A percentile compares a stretch with the other conserved stretches of the same genome.
Conservation (phyloP, 2,329 filamentous ascomycete genomes). For the Paecilomyces fulvus region DNA sequence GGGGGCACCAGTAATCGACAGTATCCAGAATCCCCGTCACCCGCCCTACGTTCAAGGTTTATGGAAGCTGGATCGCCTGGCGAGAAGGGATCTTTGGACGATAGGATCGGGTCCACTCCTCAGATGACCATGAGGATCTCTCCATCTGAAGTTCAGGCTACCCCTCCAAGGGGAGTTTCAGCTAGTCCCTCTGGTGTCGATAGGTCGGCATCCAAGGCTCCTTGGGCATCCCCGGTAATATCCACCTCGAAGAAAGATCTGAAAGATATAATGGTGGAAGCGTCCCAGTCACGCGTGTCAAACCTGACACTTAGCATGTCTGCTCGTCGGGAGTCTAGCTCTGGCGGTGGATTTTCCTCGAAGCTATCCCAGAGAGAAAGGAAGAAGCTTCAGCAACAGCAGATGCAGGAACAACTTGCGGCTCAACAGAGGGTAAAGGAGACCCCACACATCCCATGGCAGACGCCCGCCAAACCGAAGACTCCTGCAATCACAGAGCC, state of each 20-base stretch:
- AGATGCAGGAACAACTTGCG: conserved; percentile 38
- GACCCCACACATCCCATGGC: conserved; percentile 52
- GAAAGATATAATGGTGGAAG: conserved; percentile 65
- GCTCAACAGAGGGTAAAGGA: conserved; percentile 29
- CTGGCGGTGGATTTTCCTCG: conserved; percentile 29
- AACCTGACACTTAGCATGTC: conserved; percentile 46
- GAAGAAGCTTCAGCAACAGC: conserved; percentile 69
- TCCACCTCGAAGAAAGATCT: conserved; percentile 60
- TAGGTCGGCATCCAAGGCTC: conserved; percentile 26
- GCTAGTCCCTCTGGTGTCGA: conserved; percentile 16
- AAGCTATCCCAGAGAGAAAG: conserved; percentile 89
- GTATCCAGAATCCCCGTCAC: conserved; percentile 14
- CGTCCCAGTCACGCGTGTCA: conserved; percentile 43
- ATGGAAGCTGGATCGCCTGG: conserved; percentile 18
- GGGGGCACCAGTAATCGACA: conserved; percentile 12
- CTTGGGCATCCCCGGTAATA: conserved; percentile 48
- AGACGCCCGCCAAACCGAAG: conserved; percentile 31
- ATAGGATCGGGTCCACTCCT: conserved; percentile 18
- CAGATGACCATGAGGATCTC: conserved; percentile 14
- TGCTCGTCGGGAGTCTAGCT: conserved; percentile 33
- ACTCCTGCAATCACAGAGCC: conserved; percentile 23
- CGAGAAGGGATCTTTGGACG: conserved; percentile 18
- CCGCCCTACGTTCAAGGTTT: conserved; percentile 18
- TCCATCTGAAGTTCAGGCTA: conserved; percentile 14
- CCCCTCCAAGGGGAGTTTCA: conserved; percentile 13